Base-by-base conservation (phyloP, 768 basidiomycete species). In the Boletus subcaerulescens region DNA sequence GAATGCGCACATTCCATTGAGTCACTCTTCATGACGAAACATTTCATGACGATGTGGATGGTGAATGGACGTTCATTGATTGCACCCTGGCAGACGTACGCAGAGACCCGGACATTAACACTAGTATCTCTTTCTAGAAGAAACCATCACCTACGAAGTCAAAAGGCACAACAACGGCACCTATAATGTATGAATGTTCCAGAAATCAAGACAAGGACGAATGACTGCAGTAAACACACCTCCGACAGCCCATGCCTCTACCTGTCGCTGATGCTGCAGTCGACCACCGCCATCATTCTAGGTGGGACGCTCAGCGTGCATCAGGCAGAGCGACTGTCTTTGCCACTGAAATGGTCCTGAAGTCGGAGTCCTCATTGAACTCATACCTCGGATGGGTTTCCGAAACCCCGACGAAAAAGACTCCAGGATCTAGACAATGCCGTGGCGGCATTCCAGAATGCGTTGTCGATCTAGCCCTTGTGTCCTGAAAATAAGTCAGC, bases 341-440 rank as follows among this genome's bases (percentile, higher is more conserved):
- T 91, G 76, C 66, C 94, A 94, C 68, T 87, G 91, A 71, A 92
- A 61, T 5, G 88, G 91, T 85, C 73, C 65, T 90, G 89, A 72
- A 93, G 93, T 18, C 20, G 95, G 70, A 9, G 66, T 91, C 89
- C 71, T 91, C 89, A 57, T 88, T 85, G 73, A 80, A 93, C 67
- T 96, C 93, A 63, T 85, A 93, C 31, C 62, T 93, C 90, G 40
- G 93, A 72, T 12, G 89, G 85, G 69, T 92, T 92, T 45, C 93
- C 93, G 24, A 96, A 77, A 40, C 91, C 83, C 39, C 93, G 77
- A 52, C 87, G 79, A 73, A 31, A 32, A 95, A 92, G 32, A 94
- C 89, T 68, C 93, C 89, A 76, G 71, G 93, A 87, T 91, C 89
- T 64, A 85, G 87, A 74, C 91, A 79, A 80, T 10, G 86, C 53